These are phyloP conservation scores for Trametopsis cervina DNA, from an alignment of 768 basidiomycete species.

Conservation along the genomic window DNA sequence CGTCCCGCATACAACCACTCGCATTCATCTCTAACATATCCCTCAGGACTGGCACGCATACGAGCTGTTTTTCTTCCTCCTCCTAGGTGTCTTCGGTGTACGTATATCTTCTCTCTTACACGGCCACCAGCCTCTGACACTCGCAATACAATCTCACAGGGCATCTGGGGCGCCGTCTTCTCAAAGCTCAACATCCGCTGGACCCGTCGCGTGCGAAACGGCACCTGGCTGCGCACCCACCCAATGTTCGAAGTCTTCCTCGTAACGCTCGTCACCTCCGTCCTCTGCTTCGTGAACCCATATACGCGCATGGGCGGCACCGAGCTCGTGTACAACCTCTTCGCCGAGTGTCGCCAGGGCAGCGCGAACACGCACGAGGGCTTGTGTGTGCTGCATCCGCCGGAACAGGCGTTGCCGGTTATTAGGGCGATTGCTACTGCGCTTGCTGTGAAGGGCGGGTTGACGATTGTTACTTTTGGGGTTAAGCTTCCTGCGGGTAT, in stretches of 20 bases:
- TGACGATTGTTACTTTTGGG: constrained; percentile 89
- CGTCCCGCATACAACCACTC: not conserved
- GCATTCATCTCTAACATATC: not conserved
- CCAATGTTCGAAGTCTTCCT: constrained; percentile 80
- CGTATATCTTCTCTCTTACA: constrained; percentile 17
- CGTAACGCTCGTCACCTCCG: constrained; percentile 72
- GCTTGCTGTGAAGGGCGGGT: constrained; percentile 69
- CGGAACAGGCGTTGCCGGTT: constrained; percentile 52
- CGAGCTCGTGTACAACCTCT: constrained; percentile 88
- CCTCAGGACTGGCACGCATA: constrained; percentile 86
- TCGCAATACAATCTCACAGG: constrained; percentile 50
- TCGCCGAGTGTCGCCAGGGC: constrained; percentile 72
- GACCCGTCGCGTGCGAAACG: constrained; percentile 75
- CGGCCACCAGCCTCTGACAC: no score
- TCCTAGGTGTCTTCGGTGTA: constrained; percentile 88
- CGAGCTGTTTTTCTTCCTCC: constrained; percentile 78
- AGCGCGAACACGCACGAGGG: constrained; percentile 50
- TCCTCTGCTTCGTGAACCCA: constrained; percentile 80
- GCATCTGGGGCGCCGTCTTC: constrained; percentile 90
- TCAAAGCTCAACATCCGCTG: constrained; percentile 88
- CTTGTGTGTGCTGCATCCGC: constrained; percentile 66
- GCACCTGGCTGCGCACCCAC: constrained; percentile 73
- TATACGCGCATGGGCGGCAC: constrained; percentile 94
- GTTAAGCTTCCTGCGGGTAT: constrained; percentile 91
- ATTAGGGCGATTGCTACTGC: constrained; percentile 63